Evolutionary conservation across 2,329 filamentous ascomycete genomes (phyloP), one percentile per base, ranked within the genome.

Genomic region (Verticillium tricorpus): DNA sequence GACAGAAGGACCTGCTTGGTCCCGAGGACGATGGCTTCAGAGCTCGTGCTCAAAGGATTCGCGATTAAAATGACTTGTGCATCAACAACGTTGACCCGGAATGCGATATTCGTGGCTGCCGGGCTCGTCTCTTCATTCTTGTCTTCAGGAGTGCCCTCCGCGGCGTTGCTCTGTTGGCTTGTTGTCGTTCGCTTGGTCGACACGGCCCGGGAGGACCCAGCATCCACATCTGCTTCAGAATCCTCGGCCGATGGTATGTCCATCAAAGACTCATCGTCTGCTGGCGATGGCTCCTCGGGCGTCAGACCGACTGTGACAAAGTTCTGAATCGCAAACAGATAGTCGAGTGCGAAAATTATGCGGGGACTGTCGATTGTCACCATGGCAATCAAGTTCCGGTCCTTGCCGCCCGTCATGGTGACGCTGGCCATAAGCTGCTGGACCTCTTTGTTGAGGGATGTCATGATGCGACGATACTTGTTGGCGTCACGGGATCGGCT

Each of bases 361-460:
- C 93, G 86, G 2, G 95, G 95, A 68, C 95, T 99, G 71, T 99
- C 95, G 64, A 99, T 88, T 0, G 93, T 97, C 62, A 97, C 85
- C 75, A 99, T 90, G 1, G 92, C 92, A 69, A 98, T 96, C 61
- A 98, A 76, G 72, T 88, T 91, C 63, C 88, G 87, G 50, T 97
- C 90, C 37, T 87, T 80, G 3, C 93, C 93, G 17, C 93, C 91
- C 0, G 93, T 93, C 76, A 99, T 96, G 0, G 93, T 96, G 4
- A 99, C 80, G 72, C 91, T 97, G 19, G 95, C 95, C 95, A 99
- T 99, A 71, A 99, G 93, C 69, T 99, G 96, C 73, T 98, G 93
- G 56, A 95, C 93, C 61, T 93, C 90, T 68, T 93, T 94, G 75
- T 97, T 98, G 70, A 93, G 93, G 61, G 96, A 89, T 1, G 93